Percentiles rank a stretch among this genome's conserved stretches.
phyloP scores from a whole-genome alignment of 192 early-diverging fungal species.

The Coemansia asiatica region DNA sequence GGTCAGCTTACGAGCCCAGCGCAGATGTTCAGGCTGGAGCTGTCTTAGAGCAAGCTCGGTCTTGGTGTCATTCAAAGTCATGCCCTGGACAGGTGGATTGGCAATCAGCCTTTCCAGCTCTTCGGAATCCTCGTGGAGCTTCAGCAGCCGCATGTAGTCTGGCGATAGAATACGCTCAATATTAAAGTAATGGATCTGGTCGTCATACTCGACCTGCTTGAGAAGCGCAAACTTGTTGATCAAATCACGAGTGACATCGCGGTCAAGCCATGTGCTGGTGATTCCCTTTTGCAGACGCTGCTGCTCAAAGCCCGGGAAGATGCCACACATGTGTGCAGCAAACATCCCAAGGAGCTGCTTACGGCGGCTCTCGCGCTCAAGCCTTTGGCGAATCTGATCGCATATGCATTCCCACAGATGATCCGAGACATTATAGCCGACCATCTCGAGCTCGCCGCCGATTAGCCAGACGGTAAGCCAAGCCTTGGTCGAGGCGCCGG shows the following conservation, averaged over 20 bases:
- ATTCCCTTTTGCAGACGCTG: constrained; percentile 45
- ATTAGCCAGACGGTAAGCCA: constrained; percentile 53
- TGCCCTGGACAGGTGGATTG: constrained; percentile 40
- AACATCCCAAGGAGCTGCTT: constrained; percentile 55
- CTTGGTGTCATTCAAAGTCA: constrained; percentile 54
- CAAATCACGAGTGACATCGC: constrained; percentile 50
- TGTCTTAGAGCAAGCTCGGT: constrained; percentile 46
- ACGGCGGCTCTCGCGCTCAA: constrained; percentile 53
- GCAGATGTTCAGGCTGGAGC: constrained; percentile 53
- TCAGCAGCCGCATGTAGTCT: constrained; percentile 31
- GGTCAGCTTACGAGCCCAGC: constrained; percentile 55
- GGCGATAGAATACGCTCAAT: constrained; percentile 46
- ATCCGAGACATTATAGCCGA: constrained; percentile 53
- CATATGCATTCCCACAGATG: constrained; percentile 41
- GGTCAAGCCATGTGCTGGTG: constrained; percentile 50
- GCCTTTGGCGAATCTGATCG: constrained; percentile 52
- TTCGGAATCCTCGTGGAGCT: constrained; percentile 26
- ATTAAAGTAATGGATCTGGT: constrained; percentile 56
- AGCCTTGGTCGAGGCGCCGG: constrained; percentile 23
- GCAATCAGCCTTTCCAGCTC: constrained; percentile 27
- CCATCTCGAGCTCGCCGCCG: constrained; percentile 57
- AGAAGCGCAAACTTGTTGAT: constrained; percentile 55
- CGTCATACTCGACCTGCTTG: constrained; percentile 39
- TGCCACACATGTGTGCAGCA: constrained; percentile 52
- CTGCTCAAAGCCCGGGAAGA: constrained; percentile 53